These are phyloP conservation scores for Pichia norvegensis DNA, from an alignment of 1,139 yeast species.

Conservation along the genomic window DNA sequence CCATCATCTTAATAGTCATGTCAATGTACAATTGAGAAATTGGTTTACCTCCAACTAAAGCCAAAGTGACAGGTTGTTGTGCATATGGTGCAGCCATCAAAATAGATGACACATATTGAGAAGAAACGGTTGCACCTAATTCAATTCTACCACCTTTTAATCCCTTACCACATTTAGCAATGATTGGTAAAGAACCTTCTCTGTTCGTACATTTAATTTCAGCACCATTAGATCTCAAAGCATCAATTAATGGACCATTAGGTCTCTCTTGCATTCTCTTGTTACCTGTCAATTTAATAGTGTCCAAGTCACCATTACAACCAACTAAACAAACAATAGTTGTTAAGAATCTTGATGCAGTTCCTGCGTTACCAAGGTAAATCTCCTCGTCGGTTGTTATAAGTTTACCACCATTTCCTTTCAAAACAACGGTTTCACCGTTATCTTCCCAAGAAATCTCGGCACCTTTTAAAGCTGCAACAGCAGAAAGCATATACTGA, in stretches of 20 bases:
- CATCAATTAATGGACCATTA: conserved; percentile 91
- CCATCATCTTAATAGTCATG: conserved; percentile 97
- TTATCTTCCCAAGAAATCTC: conserved; percentile 72
- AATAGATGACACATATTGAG: conserved; percentile 94
- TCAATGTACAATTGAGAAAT: conserved; percentile 92
- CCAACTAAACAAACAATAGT: conserved; percentile 80
- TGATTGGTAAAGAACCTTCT: conserved; percentile 81
- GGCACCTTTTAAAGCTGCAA: conserved; percentile 73
- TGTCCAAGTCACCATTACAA: conserved; percentile 34
- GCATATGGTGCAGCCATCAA: conserved; percentile 99
- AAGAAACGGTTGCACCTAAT: conserved; percentile 90
- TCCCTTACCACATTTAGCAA: conserved; percentile 60
- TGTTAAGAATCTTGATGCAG: conserved; percentile 92
- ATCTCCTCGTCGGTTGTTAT: conserved; percentile 54
- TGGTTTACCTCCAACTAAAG: conserved; percentile 93
- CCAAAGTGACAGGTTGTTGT: conserved; percentile 71
- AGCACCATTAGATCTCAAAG: conserved; percentile 75
- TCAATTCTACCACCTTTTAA: conserved; percentile 88
- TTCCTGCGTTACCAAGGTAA: conserved; percentile 95
- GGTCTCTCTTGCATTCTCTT: conserved; percentile 98
- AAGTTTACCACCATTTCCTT: conserved; percentile 80
- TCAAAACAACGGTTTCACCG: conserved; percentile 78
- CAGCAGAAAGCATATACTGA: conserved; percentile 88
- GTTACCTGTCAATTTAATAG: conserved; percentile 79
- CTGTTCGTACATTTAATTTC: conserved; percentile 60